A percentile compares a stretch with the other conserved stretches of the same genome.
Conservation (phyloP, 257 asterid species). For the Solanum tacnaense region DNA sequence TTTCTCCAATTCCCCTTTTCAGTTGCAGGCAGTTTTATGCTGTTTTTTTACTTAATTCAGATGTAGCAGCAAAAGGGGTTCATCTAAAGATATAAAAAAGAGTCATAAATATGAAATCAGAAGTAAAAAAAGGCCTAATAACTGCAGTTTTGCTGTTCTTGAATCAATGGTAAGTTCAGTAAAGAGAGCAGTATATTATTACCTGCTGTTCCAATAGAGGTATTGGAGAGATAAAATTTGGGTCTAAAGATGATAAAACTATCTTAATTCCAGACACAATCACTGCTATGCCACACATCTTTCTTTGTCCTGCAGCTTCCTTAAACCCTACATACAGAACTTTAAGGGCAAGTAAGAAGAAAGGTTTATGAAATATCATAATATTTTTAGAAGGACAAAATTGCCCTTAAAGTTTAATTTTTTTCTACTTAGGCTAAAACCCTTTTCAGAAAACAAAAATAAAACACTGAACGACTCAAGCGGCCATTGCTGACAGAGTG, state of each 20-base stretch:
- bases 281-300: constrained; percentile 90
- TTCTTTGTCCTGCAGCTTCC: constrained; percentile 2
- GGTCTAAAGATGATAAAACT: constrained; percentile 28
- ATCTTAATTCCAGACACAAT: constrained; percentile 58
- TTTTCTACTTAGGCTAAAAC: neutral
- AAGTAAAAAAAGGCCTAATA: neutral
- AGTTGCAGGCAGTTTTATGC: neutral
- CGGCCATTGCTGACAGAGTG: neutral
- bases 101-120: neutral
- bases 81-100: neutral
- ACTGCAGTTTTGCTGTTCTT: neutral
- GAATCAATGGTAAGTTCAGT: neutral
- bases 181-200: neutral
- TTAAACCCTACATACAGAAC: constrained; percentile 10
- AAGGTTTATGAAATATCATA: neutral
- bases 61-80: neutral
- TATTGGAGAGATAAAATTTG: constrained; percentile 22
- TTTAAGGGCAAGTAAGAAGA: neutral
- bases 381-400: neutral
- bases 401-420: neutral
- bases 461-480: neutral
- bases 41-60: neutral
- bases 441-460: neutral
- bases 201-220: constrained; percentile 32
- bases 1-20: neutral